A percentile compares a stretch with the other conserved stretches of the same genome.
These are phyloP conservation scores for Quercus rubra DNA, from an alignment of 306 rosid genomes.

Conservation along the genomic window DNA sequence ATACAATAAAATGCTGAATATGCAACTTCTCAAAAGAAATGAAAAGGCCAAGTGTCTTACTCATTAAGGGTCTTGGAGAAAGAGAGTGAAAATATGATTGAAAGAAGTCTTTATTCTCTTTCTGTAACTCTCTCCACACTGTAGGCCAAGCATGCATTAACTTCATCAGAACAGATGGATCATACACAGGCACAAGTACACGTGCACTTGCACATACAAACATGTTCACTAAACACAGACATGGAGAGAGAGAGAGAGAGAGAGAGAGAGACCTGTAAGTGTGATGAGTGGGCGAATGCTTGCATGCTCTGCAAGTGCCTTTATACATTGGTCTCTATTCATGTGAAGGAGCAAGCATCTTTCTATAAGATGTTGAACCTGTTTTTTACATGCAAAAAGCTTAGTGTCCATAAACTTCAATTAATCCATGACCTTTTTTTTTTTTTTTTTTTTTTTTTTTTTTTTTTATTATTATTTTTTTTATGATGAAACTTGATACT, in stretches of 20 bases:
- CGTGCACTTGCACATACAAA: neutral
- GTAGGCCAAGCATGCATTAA: constrained; percentile 5
- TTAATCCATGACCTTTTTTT: too few species aligned
- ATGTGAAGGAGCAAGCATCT: constrained; percentile 79
- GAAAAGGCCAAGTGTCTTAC: constrained; percentile 38
- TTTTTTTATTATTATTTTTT: too few species aligned
- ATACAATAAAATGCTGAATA: neutral
- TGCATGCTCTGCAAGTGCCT: constrained; percentile 71
- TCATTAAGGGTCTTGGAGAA: constrained; percentile 36
- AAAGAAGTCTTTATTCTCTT: constrained; percentile 82
- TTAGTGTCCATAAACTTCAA: neutral
- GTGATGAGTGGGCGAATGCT: constrained; percentile 75
- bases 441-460: too few species aligned
- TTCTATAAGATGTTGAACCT: constrained; percentile 95
- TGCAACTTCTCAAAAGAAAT: neutral
- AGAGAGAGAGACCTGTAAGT: constrained; percentile 55
- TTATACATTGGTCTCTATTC: constrained; percentile 75
- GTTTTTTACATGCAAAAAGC: constrained; percentile 26
- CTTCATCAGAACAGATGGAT: neutral
- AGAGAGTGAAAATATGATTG: constrained; percentile 59
- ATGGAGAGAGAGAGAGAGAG: neutral
- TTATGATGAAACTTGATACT: neutral
- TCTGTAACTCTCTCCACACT: constrained; percentile 94
- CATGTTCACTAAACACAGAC: neutral
- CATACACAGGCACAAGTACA: neutral